Evolutionary conservation across 441 rosid genomes (phyloP).

Genomic region (Pelargonium citronellum): DNA sequence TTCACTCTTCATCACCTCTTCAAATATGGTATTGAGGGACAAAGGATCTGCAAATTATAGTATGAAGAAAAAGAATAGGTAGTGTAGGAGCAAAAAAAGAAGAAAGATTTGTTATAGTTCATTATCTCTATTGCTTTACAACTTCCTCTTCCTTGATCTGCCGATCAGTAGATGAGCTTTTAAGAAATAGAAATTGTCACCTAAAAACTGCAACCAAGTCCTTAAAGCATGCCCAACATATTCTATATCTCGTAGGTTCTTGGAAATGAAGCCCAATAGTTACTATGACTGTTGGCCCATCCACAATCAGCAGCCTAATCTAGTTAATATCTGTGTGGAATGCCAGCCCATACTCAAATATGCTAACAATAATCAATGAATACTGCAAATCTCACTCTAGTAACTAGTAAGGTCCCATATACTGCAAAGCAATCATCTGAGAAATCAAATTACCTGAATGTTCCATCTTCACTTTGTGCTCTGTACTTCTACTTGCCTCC

Average conservation of each 20-base stretch:
- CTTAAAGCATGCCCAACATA: slow-evolving; percentile 1
- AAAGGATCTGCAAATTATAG: slow-evolving; percentile 50
- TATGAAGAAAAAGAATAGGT: neutral
- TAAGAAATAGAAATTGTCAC: neutral
- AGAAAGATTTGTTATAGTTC: neutral
- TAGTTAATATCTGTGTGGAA: neutral
- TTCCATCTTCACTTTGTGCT: slow-evolving; percentile 58
- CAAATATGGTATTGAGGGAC: slow-evolving; percentile 60
- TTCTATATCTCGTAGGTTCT: neutral
- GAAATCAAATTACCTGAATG: slow-evolving; percentile 46
- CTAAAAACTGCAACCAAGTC: neutral
- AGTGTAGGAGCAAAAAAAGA: neutral
- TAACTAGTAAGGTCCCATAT: neutral
- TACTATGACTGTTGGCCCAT: neutral
- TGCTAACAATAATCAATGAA: neutral
- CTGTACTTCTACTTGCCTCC: slow-evolving; percentile 58
- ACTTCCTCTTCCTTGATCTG: neutral
- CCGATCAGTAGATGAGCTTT: neutral
- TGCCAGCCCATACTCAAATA: neutral
- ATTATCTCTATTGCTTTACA: neutral
- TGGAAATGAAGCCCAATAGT: neutral
- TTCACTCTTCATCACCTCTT: slow-evolving; percentile 76
- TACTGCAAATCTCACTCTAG: neutral
- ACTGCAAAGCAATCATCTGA: slow-evolving; percentile 10
- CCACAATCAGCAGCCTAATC: neutral